Conservation (phyloP, 805 yeast species). For the Kazachstania psychrophila region DNA sequence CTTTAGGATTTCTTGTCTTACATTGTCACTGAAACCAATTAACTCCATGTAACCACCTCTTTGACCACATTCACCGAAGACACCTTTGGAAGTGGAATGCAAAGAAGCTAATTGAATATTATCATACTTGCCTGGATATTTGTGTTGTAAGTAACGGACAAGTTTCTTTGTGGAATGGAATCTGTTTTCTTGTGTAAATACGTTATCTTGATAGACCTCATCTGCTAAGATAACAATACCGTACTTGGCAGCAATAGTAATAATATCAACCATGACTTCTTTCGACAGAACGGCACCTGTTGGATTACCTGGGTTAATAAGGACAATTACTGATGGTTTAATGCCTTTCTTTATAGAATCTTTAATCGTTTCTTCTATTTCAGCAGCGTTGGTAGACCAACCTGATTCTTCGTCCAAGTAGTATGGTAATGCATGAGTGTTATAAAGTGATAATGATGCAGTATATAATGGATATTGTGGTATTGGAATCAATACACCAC, state of each 20-base stretch:
- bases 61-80: conserved; percentile 97
- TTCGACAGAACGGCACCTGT: conserved; percentile 76
- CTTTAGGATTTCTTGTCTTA: conserved; percentile 63
- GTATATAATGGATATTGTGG: conserved; percentile 98
- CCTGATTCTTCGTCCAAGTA: conserved; percentile 66
- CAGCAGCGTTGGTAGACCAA: conserved; percentile 75
- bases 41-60: conserved; percentile 98
- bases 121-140: conserved; percentile 46
- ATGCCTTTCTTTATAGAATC: conserved; percentile 45
- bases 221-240: conserved; percentile 87
- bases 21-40: conserved; percentile 63
- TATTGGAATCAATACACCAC: conserved; percentile 86
- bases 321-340: conserved; percentile 68
- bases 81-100: conserved; percentile 97
- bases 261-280: conserved; percentile 57
- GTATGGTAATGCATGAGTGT: conserved; percentile 76
- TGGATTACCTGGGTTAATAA: conserved; percentile 97
- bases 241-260: conserved; percentile 72
- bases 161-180: conserved; percentile 80
- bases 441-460: conserved; percentile 76
- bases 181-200: conserved; percentile 55
- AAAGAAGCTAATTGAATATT: conserved; percentile 83
- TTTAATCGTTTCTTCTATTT: conserved; percentile 45
- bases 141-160: conserved; percentile 49
- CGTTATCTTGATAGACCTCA: conserved; percentile 94